Evolutionary conservation across 2,329 filamentous ascomycete species (phyloP).

Genomic region (Aspergillus sojae): DNA sequence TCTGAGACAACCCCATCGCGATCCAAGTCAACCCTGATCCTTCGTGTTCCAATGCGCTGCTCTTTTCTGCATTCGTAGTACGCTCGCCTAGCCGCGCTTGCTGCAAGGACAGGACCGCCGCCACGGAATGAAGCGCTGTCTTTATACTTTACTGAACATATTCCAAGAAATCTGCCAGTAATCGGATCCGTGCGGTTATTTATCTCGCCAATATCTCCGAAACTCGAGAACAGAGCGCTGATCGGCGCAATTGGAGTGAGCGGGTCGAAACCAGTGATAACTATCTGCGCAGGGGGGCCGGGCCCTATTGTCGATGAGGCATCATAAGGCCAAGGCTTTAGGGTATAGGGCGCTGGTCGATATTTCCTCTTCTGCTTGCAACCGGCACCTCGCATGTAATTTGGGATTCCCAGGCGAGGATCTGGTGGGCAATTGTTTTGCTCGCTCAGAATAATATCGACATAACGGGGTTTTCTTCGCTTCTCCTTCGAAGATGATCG

Average conservation of each 20-base stretch:
- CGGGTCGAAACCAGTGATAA: slow-evolving; percentile 96
- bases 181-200: slow-evolving; percentile 95
- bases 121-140: slow-evolving; percentile 64
- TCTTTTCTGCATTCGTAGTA: slow-evolving; percentile 73
- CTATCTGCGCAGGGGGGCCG: slow-evolving; percentile 84
- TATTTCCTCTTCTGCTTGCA: slow-evolving; percentile 71
- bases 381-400: slow-evolving; percentile 64
- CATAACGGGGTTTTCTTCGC: slow-evolving; percentile 56
- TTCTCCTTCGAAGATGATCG: slow-evolving; percentile 60
- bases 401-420: slow-evolving; percentile 72
- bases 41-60: slow-evolving; percentile 74
- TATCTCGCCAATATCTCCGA: slow-evolving; percentile 77
- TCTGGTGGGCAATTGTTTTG: slow-evolving; percentile 68
- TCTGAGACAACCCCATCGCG: slow-evolving; percentile 82
- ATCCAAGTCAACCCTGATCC: slow-evolving; percentile 83
- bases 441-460: slow-evolving; percentile 59
- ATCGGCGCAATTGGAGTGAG: slow-evolving; percentile 68
- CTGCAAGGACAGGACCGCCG: slow-evolving; percentile 63
- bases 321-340: slow-evolving; percentile 82
- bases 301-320: slow-evolving; percentile 81
- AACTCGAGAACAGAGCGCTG: slow-evolving; percentile 43
- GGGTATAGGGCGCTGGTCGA: slow-evolving; percentile 73
- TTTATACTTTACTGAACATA: slow-evolving; percentile 87
- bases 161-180: slow-evolving; percentile 90
- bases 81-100: slow-evolving; percentile 79